Evolutionary conservation across 768 basidiomycete species (phyloP).

Genomic region (Boletus rubroflammeus): DNA sequence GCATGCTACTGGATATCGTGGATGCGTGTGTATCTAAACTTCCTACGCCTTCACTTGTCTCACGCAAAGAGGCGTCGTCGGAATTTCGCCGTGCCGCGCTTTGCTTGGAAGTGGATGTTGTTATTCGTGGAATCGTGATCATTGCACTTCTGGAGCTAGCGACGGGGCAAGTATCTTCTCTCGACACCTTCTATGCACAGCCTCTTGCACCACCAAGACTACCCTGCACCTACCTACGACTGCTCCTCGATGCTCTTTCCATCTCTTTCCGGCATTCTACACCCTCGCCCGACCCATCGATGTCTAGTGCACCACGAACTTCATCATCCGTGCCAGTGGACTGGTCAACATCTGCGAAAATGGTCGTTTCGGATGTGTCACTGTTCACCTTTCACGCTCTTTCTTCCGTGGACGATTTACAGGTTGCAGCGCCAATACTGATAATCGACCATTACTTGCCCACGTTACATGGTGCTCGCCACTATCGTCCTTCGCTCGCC

Average conservation of each 20-base stretch:
- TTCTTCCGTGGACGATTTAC: constrained; percentile 17
- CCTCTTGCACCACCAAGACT: constrained; percentile 58
- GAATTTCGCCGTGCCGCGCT: constrained; percentile 23
- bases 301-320: not conserved
- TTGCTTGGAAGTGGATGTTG: constrained; percentile 33
- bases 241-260: constrained; percentile 42
- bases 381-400: constrained; percentile 46
- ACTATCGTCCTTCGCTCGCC: constrained; percentile 39
- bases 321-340: not conserved
- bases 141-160: constrained; percentile 40
- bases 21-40: constrained; percentile 31
- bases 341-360: constrained; percentile 11
- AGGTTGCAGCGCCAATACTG: constrained; percentile 58
- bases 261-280: constrained; percentile 15
- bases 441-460: constrained; percentile 69
- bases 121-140: constrained; percentile 45
- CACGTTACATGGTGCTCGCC: constrained; percentile 48
- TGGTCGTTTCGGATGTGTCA: constrained; percentile 47
- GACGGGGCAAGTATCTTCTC: constrained; percentile 4
- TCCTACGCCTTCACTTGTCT: constrained; percentile 13
- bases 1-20: constrained; percentile 42
- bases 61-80: constrained; percentile 11
- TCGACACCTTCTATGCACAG: constrained; percentile 48
- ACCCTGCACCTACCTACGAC: constrained; percentile 48
- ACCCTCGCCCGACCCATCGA: constrained; percentile 1